Conservation (phyloP, 164 flowering plant species). For the Vitis rotundifolia region DNA sequence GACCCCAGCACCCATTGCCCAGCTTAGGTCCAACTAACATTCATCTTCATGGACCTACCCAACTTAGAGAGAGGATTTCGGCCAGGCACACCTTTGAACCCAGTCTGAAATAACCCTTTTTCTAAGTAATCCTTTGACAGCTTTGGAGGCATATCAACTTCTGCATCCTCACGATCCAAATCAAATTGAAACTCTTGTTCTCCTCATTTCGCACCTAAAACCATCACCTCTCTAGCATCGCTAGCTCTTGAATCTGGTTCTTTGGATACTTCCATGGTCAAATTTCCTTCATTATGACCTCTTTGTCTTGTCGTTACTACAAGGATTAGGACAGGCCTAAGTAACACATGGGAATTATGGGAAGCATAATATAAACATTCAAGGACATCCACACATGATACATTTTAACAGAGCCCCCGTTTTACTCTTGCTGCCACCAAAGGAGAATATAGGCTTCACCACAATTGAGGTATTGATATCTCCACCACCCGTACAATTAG, state of each 20-base stretch:
- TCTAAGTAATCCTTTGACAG: background rate
- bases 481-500: slow-evolving; percentile 97
- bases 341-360: no score
- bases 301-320: no score
- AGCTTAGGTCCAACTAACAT: no score
- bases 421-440: no score
- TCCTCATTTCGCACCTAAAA: background rate
- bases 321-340: no score
- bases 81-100: background rate
- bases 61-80: slow-evolving; percentile 6
- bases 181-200: slow-evolving; percentile 23
- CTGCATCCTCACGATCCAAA: slow-evolving; percentile 13
- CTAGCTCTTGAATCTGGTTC: no score
- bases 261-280: no score
- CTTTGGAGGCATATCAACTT: background rate
- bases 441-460: slow-evolving; percentile 48
- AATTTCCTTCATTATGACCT: no score
- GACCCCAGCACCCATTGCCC: no score
- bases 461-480: slow-evolving; percentile 88
- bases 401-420: no score
- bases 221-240: slow-evolving; percentile 4
- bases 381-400: no score
- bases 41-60: background rate
- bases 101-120: background rate
- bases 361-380: no score